Conservation (phyloP, 73 alveolate genomes). For the Paramecium sexaurelia region DNA sequence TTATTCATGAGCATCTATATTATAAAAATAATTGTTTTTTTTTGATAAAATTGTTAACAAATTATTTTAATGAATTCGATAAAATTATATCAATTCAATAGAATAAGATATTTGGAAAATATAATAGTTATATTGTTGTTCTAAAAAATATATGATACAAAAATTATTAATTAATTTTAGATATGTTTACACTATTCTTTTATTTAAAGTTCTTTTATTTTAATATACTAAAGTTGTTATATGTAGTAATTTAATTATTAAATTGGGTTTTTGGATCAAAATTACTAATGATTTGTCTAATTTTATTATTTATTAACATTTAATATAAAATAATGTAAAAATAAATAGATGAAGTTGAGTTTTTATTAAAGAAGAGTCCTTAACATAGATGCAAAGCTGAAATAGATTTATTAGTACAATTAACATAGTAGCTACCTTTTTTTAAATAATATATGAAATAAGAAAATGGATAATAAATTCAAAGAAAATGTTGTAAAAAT, state of each 20-base stretch:
- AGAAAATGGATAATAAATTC: not conserved
- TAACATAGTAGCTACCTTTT: not conserved
- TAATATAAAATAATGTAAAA: not conserved
- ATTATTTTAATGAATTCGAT: too few species aligned
- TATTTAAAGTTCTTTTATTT: too few species aligned
- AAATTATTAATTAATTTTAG: too few species aligned
- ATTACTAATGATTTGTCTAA: not conserved
- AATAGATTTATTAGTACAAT: not conserved
- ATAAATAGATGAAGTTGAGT: not conserved
- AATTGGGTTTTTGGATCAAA: not conserved
- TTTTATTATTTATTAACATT: not conserved
- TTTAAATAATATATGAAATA: not conserved
- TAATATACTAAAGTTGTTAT: too few species aligned
- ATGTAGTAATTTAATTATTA: not conserved
- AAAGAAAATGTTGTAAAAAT: slow-evolving; percentile 32
- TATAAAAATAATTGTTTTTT: too few species aligned
- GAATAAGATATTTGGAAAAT: too few species aligned
- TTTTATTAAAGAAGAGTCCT: not conserved
- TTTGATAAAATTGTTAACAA: too few species aligned
- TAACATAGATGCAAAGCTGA: slow-evolving; percentile 22
- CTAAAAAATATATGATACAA: too few species aligned
- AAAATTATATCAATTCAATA: too few species aligned
- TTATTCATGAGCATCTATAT: too few species aligned
- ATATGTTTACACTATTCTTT: too few species aligned
- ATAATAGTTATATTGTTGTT: too few species aligned